Percentiles rank a stretch among this genome's conserved stretches.
phyloP scores from a whole-genome alignment of 305 asterid species.

The Withania somnifera region DNA sequence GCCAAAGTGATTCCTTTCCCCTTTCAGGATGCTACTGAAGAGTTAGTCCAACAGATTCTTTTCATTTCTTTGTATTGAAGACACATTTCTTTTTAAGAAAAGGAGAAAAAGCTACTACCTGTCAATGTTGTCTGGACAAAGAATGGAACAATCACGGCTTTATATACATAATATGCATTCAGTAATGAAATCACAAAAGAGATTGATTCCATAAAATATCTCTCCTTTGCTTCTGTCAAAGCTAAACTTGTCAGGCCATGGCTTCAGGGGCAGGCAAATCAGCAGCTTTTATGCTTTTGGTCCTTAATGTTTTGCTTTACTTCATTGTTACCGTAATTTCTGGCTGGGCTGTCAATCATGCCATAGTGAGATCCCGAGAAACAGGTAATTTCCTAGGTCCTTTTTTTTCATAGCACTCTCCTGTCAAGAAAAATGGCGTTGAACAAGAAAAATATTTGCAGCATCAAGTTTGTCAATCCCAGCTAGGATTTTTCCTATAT shows the following conservation, averaged over 20 bases:
- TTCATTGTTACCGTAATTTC: conserved; percentile 48
- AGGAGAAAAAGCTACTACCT: conserved; percentile 9
- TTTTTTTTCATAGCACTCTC: not conserved
- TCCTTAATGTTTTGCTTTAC: conserved; percentile 51
- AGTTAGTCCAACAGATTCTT: conserved; percentile 16
- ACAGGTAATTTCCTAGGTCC: conserved; percentile 23
- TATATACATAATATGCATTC: conserved; percentile 16
- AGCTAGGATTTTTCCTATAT: conserved; percentile 65
- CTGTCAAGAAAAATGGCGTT: not conserved
- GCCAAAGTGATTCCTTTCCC: conserved; percentile 39
- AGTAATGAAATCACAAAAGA: conserved; percentile 14
- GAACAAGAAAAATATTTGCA: conserved; percentile 18
- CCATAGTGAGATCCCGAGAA: conserved; percentile 43
- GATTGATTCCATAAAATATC: not conserved
- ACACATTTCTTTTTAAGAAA: conserved; percentile 19
- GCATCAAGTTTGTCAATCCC: conserved; percentile 52
- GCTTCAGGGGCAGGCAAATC: conserved; percentile 82
- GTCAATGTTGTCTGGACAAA: conserved; percentile 18
- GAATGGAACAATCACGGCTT: conserved; percentile 33
- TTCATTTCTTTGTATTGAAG: too few relatives aligned
- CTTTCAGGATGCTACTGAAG: conserved; percentile 19
- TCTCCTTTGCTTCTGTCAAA: not conserved
- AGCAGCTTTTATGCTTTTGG: conserved; percentile 48
- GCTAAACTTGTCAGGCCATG: conserved; percentile 26
- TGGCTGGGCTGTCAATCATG: conserved; percentile 76